Base-by-base conservation (phyloP, 345 rosid species). In the Citrus hindsii region DNA sequence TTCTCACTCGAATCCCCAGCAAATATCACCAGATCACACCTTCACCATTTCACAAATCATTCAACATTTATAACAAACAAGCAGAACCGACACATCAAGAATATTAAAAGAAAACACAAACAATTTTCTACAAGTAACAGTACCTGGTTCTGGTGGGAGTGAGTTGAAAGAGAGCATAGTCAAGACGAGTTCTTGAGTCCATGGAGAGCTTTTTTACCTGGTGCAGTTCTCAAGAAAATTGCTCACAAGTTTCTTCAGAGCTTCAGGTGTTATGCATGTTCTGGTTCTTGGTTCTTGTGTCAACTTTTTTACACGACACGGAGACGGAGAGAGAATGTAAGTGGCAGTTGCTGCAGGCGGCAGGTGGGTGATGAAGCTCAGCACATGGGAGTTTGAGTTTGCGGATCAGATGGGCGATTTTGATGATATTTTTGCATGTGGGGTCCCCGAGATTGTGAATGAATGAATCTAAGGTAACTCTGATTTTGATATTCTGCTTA, bases 71-170 rank as follows among this genome's bases (percentile, higher is more conserved):
- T 37, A 24, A 62, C 27, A 65, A 58, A 42, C 53, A 33, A 56
- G 60, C 40, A 51, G 63, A 78, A 63, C 33, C 33, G 75, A 73
- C 22, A 16, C 27, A 35, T 33, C 27, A 25, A 25, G 28, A 74
- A 25, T 13, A 46, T 24, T 33, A 25, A 59, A 58, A 59, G 0
- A 59, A n/a, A 59, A 2, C 9, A 59, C 25, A 22, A 65, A 33
- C 42, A 65, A 33, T 37, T 40, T 28, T 55, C 9, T 10, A 53
- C 16, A 58, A 25, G n/a, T 51, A 76, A 7, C 24, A 48, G 35
- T 88, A 96, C 99, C 99, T 96, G 84, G 98, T 96, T 83, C 97
- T 92, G 64, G 99, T 96, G 66, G 98, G 98, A 56, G 99, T 94
- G 86, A 96, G 97, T 77, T 94, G 99, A 76, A 96, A 96, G 79